Percentiles rank a stretch among this genome's conserved stretches.
Conservation (phyloP, 148 eudicot species). For the Fallopia convolvulus region DNA sequence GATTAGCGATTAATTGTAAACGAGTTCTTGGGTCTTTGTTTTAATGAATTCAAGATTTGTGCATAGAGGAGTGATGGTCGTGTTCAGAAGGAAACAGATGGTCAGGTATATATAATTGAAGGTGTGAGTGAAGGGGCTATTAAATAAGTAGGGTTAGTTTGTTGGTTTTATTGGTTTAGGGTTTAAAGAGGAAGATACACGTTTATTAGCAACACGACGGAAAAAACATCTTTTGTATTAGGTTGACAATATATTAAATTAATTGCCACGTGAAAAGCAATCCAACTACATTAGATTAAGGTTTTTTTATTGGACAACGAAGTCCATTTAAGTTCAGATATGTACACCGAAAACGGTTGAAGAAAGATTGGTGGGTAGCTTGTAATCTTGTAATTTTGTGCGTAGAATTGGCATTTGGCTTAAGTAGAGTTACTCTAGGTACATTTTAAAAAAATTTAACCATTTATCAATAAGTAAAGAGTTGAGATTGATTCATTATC, state of each 20-base stretch:
- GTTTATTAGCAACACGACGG: not conserved
- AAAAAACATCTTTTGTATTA: not conserved
- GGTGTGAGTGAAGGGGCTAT: constrained; percentile 1
- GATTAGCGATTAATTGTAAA: not conserved
- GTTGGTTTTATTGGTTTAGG: not conserved
- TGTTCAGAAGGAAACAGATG: not conserved
- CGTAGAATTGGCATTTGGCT: no score
- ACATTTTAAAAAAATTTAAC: no score
- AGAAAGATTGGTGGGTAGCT: no score
- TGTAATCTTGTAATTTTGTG: no score
- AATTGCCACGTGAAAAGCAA: constrained; percentile 6
- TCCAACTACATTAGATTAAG: not conserved
- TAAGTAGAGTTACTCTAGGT: no score
- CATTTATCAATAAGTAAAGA: no score
- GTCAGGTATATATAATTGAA: not conserved
- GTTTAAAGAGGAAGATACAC: not conserved
- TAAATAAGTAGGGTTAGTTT: not conserved
- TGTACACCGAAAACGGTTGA: no score
- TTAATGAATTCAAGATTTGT: not conserved
- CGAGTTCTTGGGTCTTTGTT: no score
- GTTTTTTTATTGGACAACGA: not conserved
- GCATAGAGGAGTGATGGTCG: no score
- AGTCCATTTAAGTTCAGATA: not conserved
- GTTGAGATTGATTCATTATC: no score
- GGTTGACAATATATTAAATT: not conserved